Evolutionary conservation across 1,139 yeast species (phyloP).

Genomic region (Candida tropicalis): DNA sequence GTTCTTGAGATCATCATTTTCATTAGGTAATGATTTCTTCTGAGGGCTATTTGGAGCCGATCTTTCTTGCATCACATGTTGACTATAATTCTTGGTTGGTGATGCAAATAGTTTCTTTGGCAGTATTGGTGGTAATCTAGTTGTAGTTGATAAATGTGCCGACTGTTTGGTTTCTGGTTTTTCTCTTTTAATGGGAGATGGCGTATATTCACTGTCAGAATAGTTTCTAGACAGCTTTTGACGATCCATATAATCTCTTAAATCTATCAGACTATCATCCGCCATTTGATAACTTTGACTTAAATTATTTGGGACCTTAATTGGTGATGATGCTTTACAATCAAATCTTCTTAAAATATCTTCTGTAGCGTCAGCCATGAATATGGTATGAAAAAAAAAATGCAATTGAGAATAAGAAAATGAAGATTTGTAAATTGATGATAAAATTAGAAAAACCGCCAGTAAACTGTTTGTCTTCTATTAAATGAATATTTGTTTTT

Average conservation of each 20-base stretch:
- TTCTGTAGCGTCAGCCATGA: constrained; percentile 1
- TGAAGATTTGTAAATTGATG: not conserved
- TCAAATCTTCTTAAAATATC: constrained; percentile 1
- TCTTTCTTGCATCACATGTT: constrained; percentile 6
- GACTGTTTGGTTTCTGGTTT: not conserved
- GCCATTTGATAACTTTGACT: constrained; percentile 2
- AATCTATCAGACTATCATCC: constrained; percentile 8
- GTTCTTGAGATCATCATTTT: not conserved
- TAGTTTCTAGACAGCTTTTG: not conserved
- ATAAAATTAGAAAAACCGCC: not conserved
- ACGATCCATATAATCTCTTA: not conserved
- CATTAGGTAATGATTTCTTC: not conserved
- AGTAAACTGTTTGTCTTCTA: too few relatives aligned
- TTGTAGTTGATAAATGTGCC: not conserved
- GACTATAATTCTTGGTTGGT: constrained; percentile 10
- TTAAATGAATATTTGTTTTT: too few relatives aligned
- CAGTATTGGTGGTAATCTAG: constrained; percentile 6
- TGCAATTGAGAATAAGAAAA: not conserved
- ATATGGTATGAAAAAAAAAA: not conserved
- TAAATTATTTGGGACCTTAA: not conserved
- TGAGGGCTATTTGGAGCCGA: constrained; percentile 9
- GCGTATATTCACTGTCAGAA: not conserved
- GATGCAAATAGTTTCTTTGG: constrained; percentile 6
- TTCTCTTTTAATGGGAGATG: constrained; percentile 2
- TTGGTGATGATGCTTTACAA: not conserved